Conservation (phyloP, 352 stramenopile species). For the Phytophthora litchii region DNA sequence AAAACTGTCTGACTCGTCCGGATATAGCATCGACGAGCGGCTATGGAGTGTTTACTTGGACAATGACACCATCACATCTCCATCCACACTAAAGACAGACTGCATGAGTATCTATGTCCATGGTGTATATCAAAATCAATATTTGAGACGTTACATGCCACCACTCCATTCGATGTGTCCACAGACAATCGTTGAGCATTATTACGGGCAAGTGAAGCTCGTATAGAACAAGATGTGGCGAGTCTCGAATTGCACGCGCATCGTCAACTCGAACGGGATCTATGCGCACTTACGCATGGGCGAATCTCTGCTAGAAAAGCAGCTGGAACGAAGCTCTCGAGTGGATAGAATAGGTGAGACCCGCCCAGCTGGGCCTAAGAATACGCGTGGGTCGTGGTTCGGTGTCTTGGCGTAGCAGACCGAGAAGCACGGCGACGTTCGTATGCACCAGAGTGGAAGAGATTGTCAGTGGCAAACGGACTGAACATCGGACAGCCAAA, state of each 20-base stretch:
- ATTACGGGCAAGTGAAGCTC: constrained; percentile 2
- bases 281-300: constrained; percentile 28
- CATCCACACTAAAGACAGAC: too few species aligned
- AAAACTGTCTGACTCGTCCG: constrained; percentile 24
- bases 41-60: constrained; percentile 3
- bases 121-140: too few species aligned
- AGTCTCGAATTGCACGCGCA: not conserved
- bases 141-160: not conserved
- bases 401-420: constrained; percentile 24
- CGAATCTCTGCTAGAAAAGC: constrained; percentile 29
- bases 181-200: not conserved
- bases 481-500: constrained; percentile 19
- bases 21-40: constrained; percentile 7
- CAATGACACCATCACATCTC: too few species aligned
- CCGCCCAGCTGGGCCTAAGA: constrained; percentile 27
- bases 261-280: constrained; percentile 32
- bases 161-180: constrained; percentile 4
- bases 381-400: constrained; percentile 26
- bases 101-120: too few species aligned
- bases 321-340: constrained; percentile 14
- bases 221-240: not conserved
- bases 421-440: constrained; percentile 4
- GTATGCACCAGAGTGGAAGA: constrained; percentile 19
- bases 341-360: constrained; percentile 15
- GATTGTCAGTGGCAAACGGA: constrained; percentile 20